These are phyloP conservation scores for Nicotiana undulata DNA, from an alignment of 257 asterid species.

Conservation along the genomic window DNA sequence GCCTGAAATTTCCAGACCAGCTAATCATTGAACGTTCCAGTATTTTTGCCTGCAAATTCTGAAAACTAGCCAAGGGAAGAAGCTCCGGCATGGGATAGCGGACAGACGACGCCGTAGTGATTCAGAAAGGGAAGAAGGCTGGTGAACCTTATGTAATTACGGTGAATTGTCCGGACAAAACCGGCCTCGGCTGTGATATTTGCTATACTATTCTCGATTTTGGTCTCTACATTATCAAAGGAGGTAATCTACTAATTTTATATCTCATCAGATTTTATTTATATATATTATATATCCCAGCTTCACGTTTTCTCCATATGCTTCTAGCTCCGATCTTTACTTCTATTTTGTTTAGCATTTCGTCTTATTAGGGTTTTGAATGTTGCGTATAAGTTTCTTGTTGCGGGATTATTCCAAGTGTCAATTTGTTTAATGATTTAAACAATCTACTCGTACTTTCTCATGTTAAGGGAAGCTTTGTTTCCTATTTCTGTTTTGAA, in stretches of 20 bases:
- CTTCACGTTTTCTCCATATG: neutral
- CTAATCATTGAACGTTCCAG: neutral
- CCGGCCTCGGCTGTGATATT: conserved; percentile 70
- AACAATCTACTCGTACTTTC: neutral
- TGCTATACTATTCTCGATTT: conserved; percentile 57
- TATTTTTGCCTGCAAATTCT: neutral
- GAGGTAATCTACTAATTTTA: conserved; percentile 23
- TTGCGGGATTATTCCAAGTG: neutral
- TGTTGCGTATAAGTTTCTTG: neutral
- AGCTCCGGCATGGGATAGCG: conserved; percentile 28
- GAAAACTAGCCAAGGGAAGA: neutral
- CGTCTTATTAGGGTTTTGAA: neutral
- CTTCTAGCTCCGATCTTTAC: too few relatives aligned
- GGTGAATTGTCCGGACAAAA: conserved; percentile 58
- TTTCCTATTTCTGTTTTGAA: neutral
- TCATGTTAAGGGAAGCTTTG: neutral
- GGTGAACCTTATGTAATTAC: conserved; percentile 63
- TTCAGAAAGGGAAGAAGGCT: conserved; percentile 52
- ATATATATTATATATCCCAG: neutral
- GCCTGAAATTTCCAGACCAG: neutral
- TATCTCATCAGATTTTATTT: neutral
- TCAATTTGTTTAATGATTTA: neutral
- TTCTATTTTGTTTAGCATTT: neutral
- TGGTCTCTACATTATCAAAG: conserved; percentile 56
- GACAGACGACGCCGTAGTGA: conserved; percentile 54